Base-by-base conservation (phyloP, 2,329 filamentous ascomycete species). In the Trichoderma harzianum region DNA sequence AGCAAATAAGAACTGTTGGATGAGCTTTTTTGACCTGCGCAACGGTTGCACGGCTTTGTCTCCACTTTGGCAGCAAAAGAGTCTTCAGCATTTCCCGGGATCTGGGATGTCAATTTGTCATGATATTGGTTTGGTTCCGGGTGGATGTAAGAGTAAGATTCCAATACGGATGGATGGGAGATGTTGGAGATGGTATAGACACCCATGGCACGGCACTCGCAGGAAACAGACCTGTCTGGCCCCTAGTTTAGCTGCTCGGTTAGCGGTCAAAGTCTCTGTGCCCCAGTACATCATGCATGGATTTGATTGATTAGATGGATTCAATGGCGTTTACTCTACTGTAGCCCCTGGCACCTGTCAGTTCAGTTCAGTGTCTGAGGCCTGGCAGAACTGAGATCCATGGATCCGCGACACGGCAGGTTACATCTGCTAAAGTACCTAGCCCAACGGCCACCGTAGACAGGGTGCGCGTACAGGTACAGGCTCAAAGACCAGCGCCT, bases 321-420 rank as follows among this genome's bases (percentile, higher is more conserved):
- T 39, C 36, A 39, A 39, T 39, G 36, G 36, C 36, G 36, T 39
- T 18, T 39, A 39, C 36, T 51, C 10, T 21, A 51, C 43, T 51
- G 43, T 24, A 21, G 43, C 26, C 66, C 66, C 66, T 70, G 67
- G 67, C 67, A 53, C 57, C 67, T 70, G 67, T 70, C 67, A 70
- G 66, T 60, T 61, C 53, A 51, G 2, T 51, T 36, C 65, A 39
- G 57, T 62, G 67, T 69, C 57, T 69, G 57, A 69, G 67, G 67
- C 57, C 47, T 28, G n/a, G 34, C 43, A 34, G 34, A 21, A 26
- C 32, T 61, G 58, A 57, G 64, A 67, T 70, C 30, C 58, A 21
- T 58, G 67, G 64, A 67, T 70, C 30, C 58, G 39, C 67, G 67
- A 70, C 57, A 63, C 39, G 67, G 26, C 67, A 63, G 47, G 62